These are phyloP conservation scores for Candida glaebosa DNA, from an alignment of 805 yeast genomes.

Conservation along the genomic window DNA sequence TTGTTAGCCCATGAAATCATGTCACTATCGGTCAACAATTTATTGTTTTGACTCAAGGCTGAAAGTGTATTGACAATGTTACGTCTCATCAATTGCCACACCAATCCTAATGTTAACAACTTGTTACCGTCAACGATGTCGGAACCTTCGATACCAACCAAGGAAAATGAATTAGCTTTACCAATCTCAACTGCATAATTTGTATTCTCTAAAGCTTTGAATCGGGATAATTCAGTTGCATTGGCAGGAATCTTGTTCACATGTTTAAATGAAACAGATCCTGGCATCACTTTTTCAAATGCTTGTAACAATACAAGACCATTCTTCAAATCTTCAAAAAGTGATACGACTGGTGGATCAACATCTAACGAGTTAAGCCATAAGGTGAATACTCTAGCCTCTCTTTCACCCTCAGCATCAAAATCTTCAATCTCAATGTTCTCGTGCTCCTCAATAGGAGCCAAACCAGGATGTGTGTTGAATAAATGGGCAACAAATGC, in stretches of 20 bases:
- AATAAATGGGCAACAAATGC: conserved; percentile 97
- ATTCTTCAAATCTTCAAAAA: conserved; percentile 93
- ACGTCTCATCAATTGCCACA: conserved; percentile 98
- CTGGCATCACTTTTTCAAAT: conserved; percentile 93
- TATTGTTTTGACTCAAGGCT: conserved; percentile 58
- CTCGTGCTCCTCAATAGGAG: conserved; percentile 88
- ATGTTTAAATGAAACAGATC: conserved; percentile 73
- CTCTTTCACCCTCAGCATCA: conserved; percentile 99
- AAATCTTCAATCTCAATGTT: conserved; percentile 94
- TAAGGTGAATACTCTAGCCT: conserved; percentile 95
- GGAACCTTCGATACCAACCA: conserved; percentile 97
- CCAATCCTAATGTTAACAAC: conserved; percentile 83
- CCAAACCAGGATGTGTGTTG: conserved; percentile 95
- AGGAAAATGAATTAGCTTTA: conserved; percentile 84
- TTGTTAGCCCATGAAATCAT: conserved; percentile 93
- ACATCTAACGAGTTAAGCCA: conserved; percentile 98
- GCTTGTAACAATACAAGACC: conserved; percentile 89
- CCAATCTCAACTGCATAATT: conserved; percentile 98
- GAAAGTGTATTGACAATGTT: conserved; percentile 84
- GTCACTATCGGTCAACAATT: conserved; percentile 72
- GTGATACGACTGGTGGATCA: conserved; percentile 85
- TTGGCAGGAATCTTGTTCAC: conserved; percentile 80
- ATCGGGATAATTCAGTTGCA: conserved; percentile 77
- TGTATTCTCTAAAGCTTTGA: conserved; percentile 96
- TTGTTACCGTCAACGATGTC: conserved; percentile 94